phyloP scores from a whole-genome alignment of 371 early-diverging fungal species.

The Mortierella sp. region DNA sequence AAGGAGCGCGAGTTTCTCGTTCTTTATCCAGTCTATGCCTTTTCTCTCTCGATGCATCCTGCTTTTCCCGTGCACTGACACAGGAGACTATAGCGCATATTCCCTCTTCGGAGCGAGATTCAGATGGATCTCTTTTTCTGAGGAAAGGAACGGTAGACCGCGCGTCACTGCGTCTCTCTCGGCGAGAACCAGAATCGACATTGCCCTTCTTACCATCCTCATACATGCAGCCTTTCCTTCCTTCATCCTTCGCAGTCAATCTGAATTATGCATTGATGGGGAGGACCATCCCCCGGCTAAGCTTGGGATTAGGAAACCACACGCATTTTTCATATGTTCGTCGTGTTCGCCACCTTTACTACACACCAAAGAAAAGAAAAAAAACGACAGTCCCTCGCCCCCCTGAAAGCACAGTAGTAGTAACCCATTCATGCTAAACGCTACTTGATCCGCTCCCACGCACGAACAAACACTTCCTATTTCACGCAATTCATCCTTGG shows the following conservation, averaged over 20 bases:
- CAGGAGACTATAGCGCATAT: neutral
- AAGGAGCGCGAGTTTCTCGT: neutral
- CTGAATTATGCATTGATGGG: neutral
- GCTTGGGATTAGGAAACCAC: no score
- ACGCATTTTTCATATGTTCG: neutral
- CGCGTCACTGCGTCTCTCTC: neutral
- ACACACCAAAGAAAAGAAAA: neutral
- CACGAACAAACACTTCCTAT: no score
- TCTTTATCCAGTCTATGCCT: neutral
- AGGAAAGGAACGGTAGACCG: neutral
- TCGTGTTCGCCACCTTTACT: constrained; percentile 4
- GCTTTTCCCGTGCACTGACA: no score
- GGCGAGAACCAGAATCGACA: neutral
- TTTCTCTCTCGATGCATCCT: no score
- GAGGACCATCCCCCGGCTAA: neutral
- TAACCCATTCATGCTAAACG: no score
- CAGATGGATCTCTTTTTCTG: no score
- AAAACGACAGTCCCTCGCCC: neutral
- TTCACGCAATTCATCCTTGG: no score
- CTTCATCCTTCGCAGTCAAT: neutral
- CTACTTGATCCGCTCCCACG: no score
- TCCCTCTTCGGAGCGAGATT: neutral
- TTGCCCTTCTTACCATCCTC: neutral
- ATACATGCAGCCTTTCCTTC: neutral
- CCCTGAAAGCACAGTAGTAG: no score